Evolutionary conservation across 192 early-diverging fungal genomes (phyloP).

Genomic region (Oehlia diaphana): DNA sequence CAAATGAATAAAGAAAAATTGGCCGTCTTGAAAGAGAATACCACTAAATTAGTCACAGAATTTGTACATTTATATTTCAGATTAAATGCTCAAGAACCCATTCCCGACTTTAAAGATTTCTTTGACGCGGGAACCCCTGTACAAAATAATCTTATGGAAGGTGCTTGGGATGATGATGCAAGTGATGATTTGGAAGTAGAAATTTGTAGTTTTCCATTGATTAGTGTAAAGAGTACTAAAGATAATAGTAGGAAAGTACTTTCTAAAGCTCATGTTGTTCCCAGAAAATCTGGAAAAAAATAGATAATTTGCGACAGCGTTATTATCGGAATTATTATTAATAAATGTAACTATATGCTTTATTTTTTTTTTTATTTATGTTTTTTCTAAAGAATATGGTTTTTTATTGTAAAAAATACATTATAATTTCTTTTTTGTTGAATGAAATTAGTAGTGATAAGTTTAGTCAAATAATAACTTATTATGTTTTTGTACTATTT

Average conservation of each 20-base stretch:
- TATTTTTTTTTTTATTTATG: neutral
- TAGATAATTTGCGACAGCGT: too few species aligned
- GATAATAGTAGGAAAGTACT: constrained; percentile 19
- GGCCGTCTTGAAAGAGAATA: neutral
- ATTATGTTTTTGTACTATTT: neutral
- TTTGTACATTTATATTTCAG: constrained; percentile 21
- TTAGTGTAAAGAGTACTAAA: neutral
- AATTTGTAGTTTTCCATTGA: constrained; percentile 29
- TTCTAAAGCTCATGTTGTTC: constrained; percentile 10
- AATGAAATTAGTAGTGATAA: neutral
- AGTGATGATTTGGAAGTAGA: constrained; percentile 24
- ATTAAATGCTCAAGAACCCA: constrained; percentile 30
- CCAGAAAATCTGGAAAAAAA: neutral
- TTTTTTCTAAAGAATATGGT: neutral
- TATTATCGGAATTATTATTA: neutral
- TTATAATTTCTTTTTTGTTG: neutral
- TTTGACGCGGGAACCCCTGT: constrained; percentile 5
- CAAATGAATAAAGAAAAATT: constrained; percentile 5
- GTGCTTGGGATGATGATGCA: constrained; percentile 20
- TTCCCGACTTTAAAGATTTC: constrained; percentile 17
- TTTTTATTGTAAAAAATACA: neutral
- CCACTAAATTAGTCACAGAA: neutral
- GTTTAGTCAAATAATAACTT: neutral
- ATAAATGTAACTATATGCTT: neutral
- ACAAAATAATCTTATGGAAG: constrained; percentile 13